Evolutionary conservation across 345 rosid genomes (phyloP), one percentile per base, ranked within the genome.

Genomic region (Acer campestre): DNA sequence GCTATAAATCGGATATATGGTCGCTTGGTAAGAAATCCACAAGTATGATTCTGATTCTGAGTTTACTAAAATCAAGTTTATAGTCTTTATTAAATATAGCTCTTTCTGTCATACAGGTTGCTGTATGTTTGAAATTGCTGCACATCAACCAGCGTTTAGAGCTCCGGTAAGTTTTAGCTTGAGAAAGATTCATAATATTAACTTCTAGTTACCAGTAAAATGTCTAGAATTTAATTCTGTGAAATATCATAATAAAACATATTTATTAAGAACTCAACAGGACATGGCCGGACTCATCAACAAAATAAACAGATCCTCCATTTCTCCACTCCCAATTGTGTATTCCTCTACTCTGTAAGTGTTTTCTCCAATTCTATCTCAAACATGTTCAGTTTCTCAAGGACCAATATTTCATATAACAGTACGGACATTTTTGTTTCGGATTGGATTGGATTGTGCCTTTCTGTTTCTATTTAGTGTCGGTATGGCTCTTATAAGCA

Each of bases 1-100:
- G 97, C 78, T 94, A 94, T 82, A 96, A 96, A 85, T 94, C 97
- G 69, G 99, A 96, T 78, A 96, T 94, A 79, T 96, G 99, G 98
- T 92, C 97, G 2, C 91, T 94, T 42, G 98, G 99, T 96, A 90
- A 88, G 97, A 74, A 62, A 59, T 76, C 17, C 58, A 76, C 9
- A 82, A 48, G 31, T 58, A 7, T 67, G 61, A 10, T 9, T 42
- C 46, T 67, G 59, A 23, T 59, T 61, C 42, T 16, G 22, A 67
- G 35, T 29, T 56, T 70, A 11, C 78, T 44, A 42, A 78, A 65
- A 35, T 42, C 8, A 16, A 68, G 23, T 70, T 16, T 1, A 49
- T 38, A 38, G 70, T 58, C 69, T 38, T 61, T 44, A 68, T 58
- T 49, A 46, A 68, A 12, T 73, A 56, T 83, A 61, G 85, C 46